These are phyloP conservation scores for Trichoderma erinaceum DNA, from an alignment of 495 filamentous ascomycete genomes.

Conservation along the genomic window DNA sequence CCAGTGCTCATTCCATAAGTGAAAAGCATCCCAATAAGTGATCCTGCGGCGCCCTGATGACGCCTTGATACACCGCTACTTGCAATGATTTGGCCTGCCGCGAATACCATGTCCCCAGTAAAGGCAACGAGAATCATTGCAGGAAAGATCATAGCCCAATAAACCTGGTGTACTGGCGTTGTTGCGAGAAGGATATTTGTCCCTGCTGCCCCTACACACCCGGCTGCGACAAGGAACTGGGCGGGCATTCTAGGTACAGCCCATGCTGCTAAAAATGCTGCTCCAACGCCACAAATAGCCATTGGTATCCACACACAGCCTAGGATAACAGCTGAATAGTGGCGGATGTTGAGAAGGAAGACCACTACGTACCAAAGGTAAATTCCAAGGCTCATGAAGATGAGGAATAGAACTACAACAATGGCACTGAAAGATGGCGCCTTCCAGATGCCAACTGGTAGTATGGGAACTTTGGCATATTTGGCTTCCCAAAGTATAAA, in stretches of 20 bases:
- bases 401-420: neutral
- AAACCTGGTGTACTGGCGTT: neutral
- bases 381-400: neutral
- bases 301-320: neutral
- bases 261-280: neutral
- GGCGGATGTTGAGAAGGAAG: neutral
- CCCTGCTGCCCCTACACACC: neutral
- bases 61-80: neutral
- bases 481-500: neutral
- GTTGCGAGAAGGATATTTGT: neutral
- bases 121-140: neutral
- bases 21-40: slow-evolving; percentile 27
- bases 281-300: neutral
- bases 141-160: neutral
- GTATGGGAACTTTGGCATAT: neutral
- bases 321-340: neutral
- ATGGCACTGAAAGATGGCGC: neutral
- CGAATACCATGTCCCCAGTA: neutral
- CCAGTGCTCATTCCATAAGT: neutral
- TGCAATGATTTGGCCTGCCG: neutral
- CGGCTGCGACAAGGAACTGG: neutral
- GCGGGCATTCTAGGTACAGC: neutral
- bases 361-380: neutral
- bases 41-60: neutral
- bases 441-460: neutral